Conservation (phyloP, 331 rosid genomes). For the Pyrus hybrid region DNA sequence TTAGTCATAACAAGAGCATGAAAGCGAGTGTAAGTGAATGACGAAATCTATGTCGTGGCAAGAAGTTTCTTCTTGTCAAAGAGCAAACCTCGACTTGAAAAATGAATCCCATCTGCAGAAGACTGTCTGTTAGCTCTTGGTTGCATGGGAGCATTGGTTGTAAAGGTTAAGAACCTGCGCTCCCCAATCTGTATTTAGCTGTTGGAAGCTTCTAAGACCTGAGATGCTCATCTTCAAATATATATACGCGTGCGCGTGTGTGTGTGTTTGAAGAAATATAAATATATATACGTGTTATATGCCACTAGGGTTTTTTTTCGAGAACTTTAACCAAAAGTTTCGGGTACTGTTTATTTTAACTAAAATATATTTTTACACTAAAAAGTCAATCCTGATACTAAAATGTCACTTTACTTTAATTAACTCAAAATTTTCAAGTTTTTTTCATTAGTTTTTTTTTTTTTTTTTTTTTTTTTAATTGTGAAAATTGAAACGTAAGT, state of each 20-base stretch:
- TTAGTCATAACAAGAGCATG: conserved; percentile 4
- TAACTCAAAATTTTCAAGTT: no score
- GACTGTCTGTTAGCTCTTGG: conserved; percentile 56
- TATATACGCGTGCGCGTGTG: no score
- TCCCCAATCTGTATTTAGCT: conserved; percentile 40
- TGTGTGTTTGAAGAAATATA: no score
- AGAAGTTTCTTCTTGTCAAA: conserved; percentile 45
- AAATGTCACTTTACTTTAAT: no score
- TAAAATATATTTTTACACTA: no score
- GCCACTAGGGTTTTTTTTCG: background rate
- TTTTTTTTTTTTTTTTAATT: no score
- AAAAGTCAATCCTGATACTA: no score
- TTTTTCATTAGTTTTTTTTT: no score
- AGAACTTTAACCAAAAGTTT: no score
- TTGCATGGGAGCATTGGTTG: conserved; percentile 35
- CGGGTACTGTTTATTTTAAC: no score
- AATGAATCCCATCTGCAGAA: conserved; percentile 29
- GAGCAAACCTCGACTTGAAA: conserved; percentile 34
- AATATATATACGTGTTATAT: no score
- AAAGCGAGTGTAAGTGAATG: conserved; percentile 17
- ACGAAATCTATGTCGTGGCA: conserved; percentile 48
- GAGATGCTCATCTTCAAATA: conserved; percentile 34
- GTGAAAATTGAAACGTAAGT: background rate
- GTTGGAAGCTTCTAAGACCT: conserved; percentile 70
- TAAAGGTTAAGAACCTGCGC: conserved; percentile 33